Conservation (phyloP, 768 basidiomycete genomes). For the Tricholomella constricta region DNA sequence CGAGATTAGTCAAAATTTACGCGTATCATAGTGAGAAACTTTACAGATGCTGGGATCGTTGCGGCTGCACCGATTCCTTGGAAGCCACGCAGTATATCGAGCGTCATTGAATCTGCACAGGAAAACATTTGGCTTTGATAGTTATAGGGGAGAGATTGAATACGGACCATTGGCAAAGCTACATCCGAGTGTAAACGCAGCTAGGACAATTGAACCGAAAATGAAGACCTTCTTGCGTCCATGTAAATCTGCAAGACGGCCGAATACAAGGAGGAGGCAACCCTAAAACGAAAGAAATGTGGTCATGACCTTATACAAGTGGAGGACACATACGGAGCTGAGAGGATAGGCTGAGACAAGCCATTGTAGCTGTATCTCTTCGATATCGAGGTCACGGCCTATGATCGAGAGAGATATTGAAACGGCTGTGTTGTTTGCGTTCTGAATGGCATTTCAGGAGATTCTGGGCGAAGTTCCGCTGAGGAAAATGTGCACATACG, state of each 20-base stretch:
- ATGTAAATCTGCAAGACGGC: slow-evolving; percentile 78
- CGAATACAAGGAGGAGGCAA: slow-evolving; percentile 75
- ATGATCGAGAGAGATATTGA: slow-evolving; percentile 56
- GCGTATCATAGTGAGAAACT: too few relatives aligned
- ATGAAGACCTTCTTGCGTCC: slow-evolving; percentile 74
- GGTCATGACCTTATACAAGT: neutral
- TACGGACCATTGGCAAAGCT: slow-evolving; percentile 58
- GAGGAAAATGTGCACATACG: slow-evolving; percentile 9
- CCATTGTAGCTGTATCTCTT: slow-evolving; percentile 63
- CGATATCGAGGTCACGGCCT: slow-evolving; percentile 48
- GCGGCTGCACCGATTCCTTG: slow-evolving; percentile 85
- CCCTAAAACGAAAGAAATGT: slow-evolving; percentile 44
- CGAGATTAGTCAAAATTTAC: neutral
- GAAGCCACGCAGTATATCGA: slow-evolving; percentile 74
- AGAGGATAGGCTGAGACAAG: slow-evolving; percentile 66
- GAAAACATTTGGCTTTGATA: too few relatives aligned
- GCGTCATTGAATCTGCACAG: slow-evolving; percentile 51
- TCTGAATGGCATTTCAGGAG: slow-evolving; percentile 25
- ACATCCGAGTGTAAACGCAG: slow-evolving; percentile 61
- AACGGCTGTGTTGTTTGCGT: slow-evolving; percentile 46
- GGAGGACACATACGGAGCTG: slow-evolving; percentile 50
- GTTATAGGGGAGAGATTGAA: neutral
- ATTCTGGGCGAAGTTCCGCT: too few relatives aligned
- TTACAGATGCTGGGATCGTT: slow-evolving; percentile 70
- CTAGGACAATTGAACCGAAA: slow-evolving; percentile 54